phyloP scores from a whole-genome alignment of 768 basidiomycete species.

The Rhodotorula paludigena region DNA sequence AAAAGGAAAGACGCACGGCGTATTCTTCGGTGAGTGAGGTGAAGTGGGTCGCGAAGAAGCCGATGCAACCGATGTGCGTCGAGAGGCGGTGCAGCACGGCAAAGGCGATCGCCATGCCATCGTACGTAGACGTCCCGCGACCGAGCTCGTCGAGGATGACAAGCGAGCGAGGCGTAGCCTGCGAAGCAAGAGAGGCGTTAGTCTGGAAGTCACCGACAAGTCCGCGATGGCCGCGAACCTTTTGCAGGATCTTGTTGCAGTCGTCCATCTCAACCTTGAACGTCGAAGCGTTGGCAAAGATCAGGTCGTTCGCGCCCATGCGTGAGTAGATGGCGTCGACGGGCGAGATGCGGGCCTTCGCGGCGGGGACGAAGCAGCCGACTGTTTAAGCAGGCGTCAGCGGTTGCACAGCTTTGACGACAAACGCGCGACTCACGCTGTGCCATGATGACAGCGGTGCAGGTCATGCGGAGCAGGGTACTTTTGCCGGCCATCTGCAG shows the following conservation, averaged over 20 bases:
- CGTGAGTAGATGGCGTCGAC: conserved; percentile 88
- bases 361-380: conserved; percentile 90
- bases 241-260: conserved; percentile 50
- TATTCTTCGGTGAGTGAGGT: conserved; percentile 93
- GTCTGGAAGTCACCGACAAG: neutral
- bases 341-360: conserved; percentile 73
- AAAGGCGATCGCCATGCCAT: conserved; percentile 98
- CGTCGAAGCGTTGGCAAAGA: conserved; percentile 79
- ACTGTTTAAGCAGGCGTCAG: conserved; percentile 67
- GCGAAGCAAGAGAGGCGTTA: conserved; percentile 39
- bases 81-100: conserved; percentile 92
- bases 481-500: conserved; percentile 46
- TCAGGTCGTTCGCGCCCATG: conserved; percentile 98
- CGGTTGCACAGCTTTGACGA: neutral
- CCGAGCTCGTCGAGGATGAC: conserved; percentile 81
- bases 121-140: conserved; percentile 91
- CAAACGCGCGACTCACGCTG: conserved; percentile 15
- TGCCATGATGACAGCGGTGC: conserved; percentile 72
- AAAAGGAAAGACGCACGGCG: conserved; percentile 38
- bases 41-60: conserved; percentile 98
- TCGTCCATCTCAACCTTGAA: conserved; percentile 99
- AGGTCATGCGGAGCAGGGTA: conserved; percentile 90
- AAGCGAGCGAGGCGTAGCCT: conserved; percentile 87
- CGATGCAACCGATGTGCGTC: conserved; percentile 80
- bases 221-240: conserved; percentile 52